These are phyloP conservation scores for Hirschfeldia incana DNA, from an alignment of 345 rosid genomes.

Conservation along the genomic window DNA sequence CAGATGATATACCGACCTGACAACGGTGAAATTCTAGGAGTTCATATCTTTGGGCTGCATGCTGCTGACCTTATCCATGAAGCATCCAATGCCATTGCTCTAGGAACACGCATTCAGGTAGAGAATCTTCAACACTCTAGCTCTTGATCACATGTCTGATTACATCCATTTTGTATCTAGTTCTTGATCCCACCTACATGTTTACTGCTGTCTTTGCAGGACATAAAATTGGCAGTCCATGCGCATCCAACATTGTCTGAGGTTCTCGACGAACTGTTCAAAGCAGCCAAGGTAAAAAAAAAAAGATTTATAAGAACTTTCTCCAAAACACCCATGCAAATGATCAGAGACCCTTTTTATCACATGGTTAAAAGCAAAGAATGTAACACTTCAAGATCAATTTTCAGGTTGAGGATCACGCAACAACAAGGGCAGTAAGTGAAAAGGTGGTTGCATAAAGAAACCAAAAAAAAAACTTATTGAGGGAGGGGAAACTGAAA, in stretches of 20 bases:
- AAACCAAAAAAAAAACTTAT: constrained; percentile 25
- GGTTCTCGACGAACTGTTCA: constrained; percentile 94
- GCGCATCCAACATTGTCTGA: constrained; percentile 99
- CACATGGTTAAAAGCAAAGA: constrained; percentile 4
- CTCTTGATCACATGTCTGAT: background rate
- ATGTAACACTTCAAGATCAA: background rate
- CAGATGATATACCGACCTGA: constrained; percentile 98
- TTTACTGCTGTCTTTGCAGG: constrained; percentile 52
- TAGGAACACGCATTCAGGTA: constrained; percentile 87
- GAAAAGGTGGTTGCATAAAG: constrained; percentile 36
- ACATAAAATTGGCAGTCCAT: constrained; percentile 88
- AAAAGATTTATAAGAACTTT: background rate
- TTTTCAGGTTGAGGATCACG: constrained; percentile 30
- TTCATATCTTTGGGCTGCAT: constrained; percentile 94
- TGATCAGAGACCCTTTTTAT: background rate
- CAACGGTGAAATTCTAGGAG: constrained; percentile 95
- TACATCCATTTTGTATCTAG: background rate
- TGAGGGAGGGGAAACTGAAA: constrained; percentile 25
- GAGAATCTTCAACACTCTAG: background rate
- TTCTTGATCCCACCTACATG: constrained; percentile 27
- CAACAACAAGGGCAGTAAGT: constrained; percentile 32
- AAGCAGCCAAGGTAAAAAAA: constrained; percentile 81
- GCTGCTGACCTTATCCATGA: constrained; percentile 99
- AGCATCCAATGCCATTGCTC: constrained; percentile 96
- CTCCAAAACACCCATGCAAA: background rate